A percentile compares a stretch with the other conserved stretches of the same genome.
phyloP scores from a whole-genome alignment of 495 filamentous ascomycete species.

The Podospora appendiculata region DNA sequence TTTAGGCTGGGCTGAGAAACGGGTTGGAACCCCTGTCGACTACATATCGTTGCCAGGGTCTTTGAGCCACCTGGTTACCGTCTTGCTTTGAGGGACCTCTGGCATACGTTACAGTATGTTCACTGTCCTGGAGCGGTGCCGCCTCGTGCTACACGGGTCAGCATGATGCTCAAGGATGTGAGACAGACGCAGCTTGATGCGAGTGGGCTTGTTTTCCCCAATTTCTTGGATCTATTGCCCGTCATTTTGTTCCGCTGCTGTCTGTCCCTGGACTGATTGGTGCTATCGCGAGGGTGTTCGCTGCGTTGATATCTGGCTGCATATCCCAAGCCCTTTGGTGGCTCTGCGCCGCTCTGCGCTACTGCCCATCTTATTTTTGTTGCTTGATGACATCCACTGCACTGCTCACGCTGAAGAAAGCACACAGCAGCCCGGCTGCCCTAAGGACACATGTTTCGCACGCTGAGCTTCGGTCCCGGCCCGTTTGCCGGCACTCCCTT shows the following conservation, averaged over 20 bases:
- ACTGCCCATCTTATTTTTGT: too few relatives aligned
- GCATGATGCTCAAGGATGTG: background rate
- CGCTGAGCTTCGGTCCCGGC: too few relatives aligned
- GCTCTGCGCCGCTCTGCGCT: too few relatives aligned
- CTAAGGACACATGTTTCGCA: too few relatives aligned
- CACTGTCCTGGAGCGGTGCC: background rate
- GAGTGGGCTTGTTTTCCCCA: background rate
- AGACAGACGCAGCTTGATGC: background rate
- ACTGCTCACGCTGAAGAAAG: too few relatives aligned
- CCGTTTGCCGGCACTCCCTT: too few relatives aligned
- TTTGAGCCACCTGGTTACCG: background rate
- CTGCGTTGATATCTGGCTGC: too few relatives aligned
- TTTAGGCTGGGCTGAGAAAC: slow-evolving; percentile 9
- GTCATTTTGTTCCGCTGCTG: background rate
- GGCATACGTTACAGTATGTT: background rate
- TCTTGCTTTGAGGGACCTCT: background rate
- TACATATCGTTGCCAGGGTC: background rate
- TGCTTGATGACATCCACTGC: too few relatives aligned
- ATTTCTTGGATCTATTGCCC: too few relatives aligned
- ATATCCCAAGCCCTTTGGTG: too few relatives aligned
- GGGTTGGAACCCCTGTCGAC: background rate
- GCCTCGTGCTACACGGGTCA: background rate
- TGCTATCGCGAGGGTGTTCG: background rate
- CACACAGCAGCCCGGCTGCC: too few relatives aligned
- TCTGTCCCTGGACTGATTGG: background rate